Conservation (phyloP, 495 filamentous ascomycete species). For the Penicillium dipodomyicola region DNA sequence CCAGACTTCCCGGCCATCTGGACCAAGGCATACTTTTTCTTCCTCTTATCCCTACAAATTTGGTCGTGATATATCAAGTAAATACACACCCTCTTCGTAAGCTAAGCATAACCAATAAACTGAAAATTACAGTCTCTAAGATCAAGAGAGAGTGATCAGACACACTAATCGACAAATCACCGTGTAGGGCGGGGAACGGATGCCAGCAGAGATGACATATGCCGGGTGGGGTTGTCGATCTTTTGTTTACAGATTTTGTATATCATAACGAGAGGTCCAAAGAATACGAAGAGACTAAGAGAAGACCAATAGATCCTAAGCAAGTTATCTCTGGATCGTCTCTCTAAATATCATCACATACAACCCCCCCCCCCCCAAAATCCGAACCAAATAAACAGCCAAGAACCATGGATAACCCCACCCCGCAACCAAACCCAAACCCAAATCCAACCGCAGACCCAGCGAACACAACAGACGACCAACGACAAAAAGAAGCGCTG, state of each 20-base stretch:
- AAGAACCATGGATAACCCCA: not conserved
- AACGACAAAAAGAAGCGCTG: slow-evolving; percentile 58
- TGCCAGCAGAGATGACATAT: not conserved
- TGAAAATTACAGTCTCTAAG: not conserved
- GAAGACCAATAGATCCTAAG: not conserved
- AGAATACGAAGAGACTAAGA: not conserved
- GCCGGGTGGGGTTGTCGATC: slow-evolving; percentile 1
- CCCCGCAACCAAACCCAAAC: slow-evolving; percentile 3
- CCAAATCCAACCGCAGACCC: slow-evolving; percentile 1
- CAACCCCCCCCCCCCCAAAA: not conserved
- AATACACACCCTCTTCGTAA: not conserved
- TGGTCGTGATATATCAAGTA: not conserved
- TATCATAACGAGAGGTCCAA: not conserved
- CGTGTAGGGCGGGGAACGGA: not conserved
- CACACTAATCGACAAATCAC: not conserved
- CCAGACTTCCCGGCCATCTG: too few species aligned
- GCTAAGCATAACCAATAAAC: not conserved
- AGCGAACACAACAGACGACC: slow-evolving; percentile 13
- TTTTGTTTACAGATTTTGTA: not conserved
- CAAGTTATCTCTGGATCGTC: not conserved
- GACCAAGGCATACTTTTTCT: too few species aligned
- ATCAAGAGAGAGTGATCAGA: not conserved
- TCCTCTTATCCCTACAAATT: too few species aligned
- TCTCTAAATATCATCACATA: not conserved
- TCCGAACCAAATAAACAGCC: not conserved